These are phyloP conservation scores for Teratosphaeria zuluensis DNA, from an alignment of 2,329 filamentous ascomycete species.

Conservation along the genomic window DNA sequence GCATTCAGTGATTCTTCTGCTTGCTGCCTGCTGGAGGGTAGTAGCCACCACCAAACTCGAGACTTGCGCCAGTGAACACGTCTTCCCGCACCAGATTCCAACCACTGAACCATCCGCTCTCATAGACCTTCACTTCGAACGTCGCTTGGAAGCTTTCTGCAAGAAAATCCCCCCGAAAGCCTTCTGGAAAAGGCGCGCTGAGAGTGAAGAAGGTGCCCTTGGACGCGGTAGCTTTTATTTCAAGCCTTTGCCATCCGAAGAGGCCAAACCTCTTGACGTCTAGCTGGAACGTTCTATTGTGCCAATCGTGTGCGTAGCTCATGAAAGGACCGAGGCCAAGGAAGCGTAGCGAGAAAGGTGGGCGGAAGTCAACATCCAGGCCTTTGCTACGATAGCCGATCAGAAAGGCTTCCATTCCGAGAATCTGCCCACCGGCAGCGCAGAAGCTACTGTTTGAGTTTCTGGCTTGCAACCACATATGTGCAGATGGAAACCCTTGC, in stretches of 20 bases:
- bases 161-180: constrained; percentile 35
- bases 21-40: constrained; percentile 33
- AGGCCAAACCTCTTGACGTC: constrained; percentile 29
- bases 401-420: constrained; percentile 37
- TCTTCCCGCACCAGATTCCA: constrained; percentile 34
- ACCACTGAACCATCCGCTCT: constrained; percentile 28
- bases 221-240: constrained; percentile 31
- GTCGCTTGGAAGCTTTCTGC: constrained; percentile 39
- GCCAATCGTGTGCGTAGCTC: constrained; percentile 32
- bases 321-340: constrained; percentile 34
- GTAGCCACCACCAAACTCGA: constrained; percentile 42
- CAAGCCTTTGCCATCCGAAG: constrained; percentile 25
- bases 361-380: constrained; percentile 33
- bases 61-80: constrained; percentile 33
- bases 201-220: constrained; percentile 37
- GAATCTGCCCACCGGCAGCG: constrained; percentile 30
- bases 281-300: constrained; percentile 29
- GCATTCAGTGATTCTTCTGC: constrained; percentile 25
- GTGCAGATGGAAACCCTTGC: constrained; percentile 34
- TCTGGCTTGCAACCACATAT: constrained; percentile 33
- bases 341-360: constrained; percentile 33
- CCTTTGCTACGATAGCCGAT: constrained; percentile 35
- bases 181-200: constrained; percentile 37
- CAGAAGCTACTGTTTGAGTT: constrained; percentile 22
- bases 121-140: constrained; percentile 34